Evolutionary conservation across 2,329 filamentous ascomycete genomes (phyloP), one percentile per base, ranked within the genome.

Genomic region (Cordyceps cicadae): DNA sequence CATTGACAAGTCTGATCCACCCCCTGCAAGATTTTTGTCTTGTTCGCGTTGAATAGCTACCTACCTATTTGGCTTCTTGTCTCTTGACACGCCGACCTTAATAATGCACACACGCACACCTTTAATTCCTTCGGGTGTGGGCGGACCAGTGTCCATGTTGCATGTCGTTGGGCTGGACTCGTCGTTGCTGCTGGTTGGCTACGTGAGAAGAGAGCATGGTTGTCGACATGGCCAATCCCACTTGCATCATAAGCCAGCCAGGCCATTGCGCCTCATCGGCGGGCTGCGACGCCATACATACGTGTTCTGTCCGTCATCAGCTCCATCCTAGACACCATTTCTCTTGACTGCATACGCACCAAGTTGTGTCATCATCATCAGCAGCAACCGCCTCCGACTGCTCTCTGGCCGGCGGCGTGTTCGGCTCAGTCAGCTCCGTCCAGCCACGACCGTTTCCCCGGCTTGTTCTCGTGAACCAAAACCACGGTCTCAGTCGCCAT

Each of bases 1-100:
- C 41, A 34, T 59, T 55, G 43, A 51, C 54, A 59, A 45, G 46
- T n/a, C 21, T 34, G 41, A 53, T 58, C 53, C 62, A 45, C 56
- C 34, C 29, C 29, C 29, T 29, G 29, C 39, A 14, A 29, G 26
- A 19, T 15, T 34, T 34, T 8, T 21, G 5, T 21, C 21, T 21
- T 26, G 34, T 9, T 32, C 32, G 49, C 26, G 12, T 17, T 1
- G 2, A 34, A 15, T 14, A 3, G 26, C 1, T 14, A n/a, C 1
- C 3, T 43, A 8, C 17, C 29, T 29, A 1, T 29, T 29, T 51
- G 48, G 48, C 29, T 29, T 34, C 4, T n/a, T 51, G 5, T 4
- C 29, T 29, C 7, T 29, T 29, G 8, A 17, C 48, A 50, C 2
- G 41, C 29, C 21, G 19, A 9, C 12, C 39, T 12, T 32, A 29